Conservation (phyloP, 2,329 filamentous ascomycete species). For the Exophiala dermatitidis region DNA sequence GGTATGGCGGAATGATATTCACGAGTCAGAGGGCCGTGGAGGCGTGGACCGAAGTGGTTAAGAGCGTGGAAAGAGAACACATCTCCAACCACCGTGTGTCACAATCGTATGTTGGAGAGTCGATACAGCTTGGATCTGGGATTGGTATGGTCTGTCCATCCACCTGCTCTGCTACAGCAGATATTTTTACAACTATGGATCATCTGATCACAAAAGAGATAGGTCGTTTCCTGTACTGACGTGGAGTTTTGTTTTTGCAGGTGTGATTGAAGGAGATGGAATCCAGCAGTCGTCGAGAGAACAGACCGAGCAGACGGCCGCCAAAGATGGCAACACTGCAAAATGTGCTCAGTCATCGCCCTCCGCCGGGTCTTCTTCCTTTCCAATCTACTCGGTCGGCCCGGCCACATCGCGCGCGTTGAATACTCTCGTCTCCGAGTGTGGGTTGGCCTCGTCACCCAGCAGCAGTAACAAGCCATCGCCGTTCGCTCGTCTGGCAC, state of each 20-base stretch:
- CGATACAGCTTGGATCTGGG: constrained; percentile 11
- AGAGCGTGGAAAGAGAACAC: constrained; percentile 23
- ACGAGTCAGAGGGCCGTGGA: constrained; percentile 46
- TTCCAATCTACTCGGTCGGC: constrained; percentile 43
- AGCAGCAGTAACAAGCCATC: constrained; percentile 3
- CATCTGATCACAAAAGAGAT: too few species aligned
- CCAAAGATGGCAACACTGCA: too few species aligned
- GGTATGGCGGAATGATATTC: constrained; percentile 45
- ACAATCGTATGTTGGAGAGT: not conserved
- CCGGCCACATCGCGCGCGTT: constrained; percentile 59
- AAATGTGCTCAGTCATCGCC: not conserved
- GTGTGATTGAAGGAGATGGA: not conserved
- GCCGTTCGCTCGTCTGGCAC: constrained; percentile 36
- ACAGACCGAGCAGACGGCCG: too few species aligned
- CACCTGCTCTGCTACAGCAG: not conserved
- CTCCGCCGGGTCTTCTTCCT: constrained; percentile 17
- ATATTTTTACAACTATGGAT: too few species aligned
- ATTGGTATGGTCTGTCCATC: constrained; percentile 26
- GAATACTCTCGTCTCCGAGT: constrained; percentile 41
- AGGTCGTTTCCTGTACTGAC: not conserved
- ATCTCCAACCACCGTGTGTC: too few species aligned
- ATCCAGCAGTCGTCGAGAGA: too few species aligned
- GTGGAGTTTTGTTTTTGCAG: not conserved
- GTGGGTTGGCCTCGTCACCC: constrained; percentile 10
- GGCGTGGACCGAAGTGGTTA: constrained; percentile 36